Evolutionary conservation across 108 stramenopile genomes (phyloP).

Genomic region (Nitzschia palea): DNA sequence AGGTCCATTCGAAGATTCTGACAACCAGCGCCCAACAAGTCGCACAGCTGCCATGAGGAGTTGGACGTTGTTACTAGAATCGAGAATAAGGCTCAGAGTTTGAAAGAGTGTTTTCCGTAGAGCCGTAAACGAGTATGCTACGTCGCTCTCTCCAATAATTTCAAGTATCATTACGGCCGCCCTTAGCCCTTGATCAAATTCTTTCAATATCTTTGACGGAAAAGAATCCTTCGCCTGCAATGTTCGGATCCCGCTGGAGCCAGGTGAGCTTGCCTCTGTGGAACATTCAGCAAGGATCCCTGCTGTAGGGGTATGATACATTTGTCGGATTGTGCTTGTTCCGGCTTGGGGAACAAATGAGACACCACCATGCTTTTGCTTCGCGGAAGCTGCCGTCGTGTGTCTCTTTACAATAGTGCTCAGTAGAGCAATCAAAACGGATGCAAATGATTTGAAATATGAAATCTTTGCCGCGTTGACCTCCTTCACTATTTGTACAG

Average conservation of each 20-base stretch:
- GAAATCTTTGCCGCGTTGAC: conserved; percentile 17
- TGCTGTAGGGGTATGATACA: conserved; percentile 55
- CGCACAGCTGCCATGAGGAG: conserved; percentile 62
- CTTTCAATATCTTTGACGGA: conserved; percentile 24
- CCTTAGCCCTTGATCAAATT: conserved; percentile 24
- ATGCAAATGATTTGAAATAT: conserved; percentile 51
- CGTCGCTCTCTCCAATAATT: conserved; percentile 49
- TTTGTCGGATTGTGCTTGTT: conserved; percentile 39
- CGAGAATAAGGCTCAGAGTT: conserved; percentile 56
- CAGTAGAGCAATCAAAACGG: conserved; percentile 46
- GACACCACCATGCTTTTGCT: conserved; percentile 42
- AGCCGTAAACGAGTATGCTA: conserved; percentile 49
- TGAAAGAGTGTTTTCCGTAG: conserved; percentile 55
- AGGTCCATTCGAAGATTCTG: conserved; percentile 31
- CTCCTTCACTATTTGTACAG: conserved; percentile 50
- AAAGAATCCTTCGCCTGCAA: conserved; percentile 14
- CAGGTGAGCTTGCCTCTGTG: not conserved
- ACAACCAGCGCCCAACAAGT: conserved; percentile 66
- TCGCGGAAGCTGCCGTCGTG: conserved; percentile 33
- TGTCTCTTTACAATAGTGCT: conserved; percentile 42
- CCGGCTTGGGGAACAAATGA: conserved; percentile 22
- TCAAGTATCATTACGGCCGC: conserved; percentile 32
- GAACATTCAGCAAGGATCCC: conserved; percentile 62
- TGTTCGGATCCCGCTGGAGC: conserved; percentile 5
- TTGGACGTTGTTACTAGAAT: conserved; percentile 58